These are phyloP conservation scores for Amanita fuliginea DNA, from an alignment of 768 basidiomycete species.

Conservation along the genomic window DNA sequence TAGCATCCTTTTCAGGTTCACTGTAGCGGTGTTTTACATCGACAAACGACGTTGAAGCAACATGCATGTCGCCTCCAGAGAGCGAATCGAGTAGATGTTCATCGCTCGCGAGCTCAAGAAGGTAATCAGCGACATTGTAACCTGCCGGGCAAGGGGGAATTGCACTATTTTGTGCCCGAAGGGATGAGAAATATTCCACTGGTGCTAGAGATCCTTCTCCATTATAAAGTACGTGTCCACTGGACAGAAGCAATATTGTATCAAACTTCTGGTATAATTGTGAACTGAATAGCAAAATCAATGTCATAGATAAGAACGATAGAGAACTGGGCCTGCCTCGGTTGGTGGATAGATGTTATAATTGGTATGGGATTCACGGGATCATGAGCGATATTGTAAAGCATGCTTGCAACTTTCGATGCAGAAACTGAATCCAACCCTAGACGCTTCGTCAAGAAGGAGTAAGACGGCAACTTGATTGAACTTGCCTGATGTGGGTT, in stretches of 20 bases:
- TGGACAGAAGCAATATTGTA: conserved; percentile 64
- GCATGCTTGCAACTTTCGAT: conserved; percentile 63
- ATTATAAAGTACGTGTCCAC: conserved; percentile 69
- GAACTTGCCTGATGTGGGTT: conserved; percentile 55
- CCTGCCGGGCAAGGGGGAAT: conserved; percentile 55
- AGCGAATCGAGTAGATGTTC: conserved; percentile 34
- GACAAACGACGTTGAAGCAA: not conserved
- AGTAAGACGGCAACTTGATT: conserved; percentile 2
- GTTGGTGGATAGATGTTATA: conserved; percentile 83
- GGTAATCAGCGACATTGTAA: conserved; percentile 89
- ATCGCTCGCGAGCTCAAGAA: conserved; percentile 78
- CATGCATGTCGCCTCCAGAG: not conserved
- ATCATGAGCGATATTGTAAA: conserved; percentile 67
- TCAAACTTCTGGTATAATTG: conserved; percentile 82
- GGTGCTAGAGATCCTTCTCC: conserved; percentile 70
- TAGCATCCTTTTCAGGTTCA: conserved; percentile 8
- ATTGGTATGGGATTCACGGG: conserved; percentile 62
- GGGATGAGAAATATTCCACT: conserved; percentile 48
- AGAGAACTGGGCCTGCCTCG: conserved; percentile 35
- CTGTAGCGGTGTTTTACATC: not conserved
- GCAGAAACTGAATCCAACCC: conserved; percentile 88
- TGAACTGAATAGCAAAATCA: conserved; percentile 34
- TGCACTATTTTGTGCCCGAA: conserved; percentile 19
- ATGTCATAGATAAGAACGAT: not conserved
- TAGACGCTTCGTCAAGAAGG: conserved; percentile 10